Evolutionary conservation across 2,329 filamentous ascomycete species (phyloP).

Genomic region (Colletotrichum eleusines): DNA sequence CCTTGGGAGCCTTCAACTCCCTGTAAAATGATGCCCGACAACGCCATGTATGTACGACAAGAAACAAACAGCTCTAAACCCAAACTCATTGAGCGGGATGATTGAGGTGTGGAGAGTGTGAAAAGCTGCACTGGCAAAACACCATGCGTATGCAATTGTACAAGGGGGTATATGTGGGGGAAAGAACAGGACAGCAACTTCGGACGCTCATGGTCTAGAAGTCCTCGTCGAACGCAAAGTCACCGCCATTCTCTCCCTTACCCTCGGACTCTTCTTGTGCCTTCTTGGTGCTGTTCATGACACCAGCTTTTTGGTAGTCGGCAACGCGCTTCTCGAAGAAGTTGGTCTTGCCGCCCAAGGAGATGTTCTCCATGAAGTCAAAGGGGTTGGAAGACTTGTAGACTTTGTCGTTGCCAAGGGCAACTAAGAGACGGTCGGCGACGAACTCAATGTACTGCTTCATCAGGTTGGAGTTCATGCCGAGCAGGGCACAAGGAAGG

Average conservation of each 20-base stretch:
- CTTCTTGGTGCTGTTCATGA: constrained; percentile 93
- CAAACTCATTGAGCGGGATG: constrained; percentile 20
- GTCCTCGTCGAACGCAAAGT: constrained; percentile 96
- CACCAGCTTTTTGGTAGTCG: constrained; percentile 99
- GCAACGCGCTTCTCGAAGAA: constrained; percentile 99
- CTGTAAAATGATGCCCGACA: constrained; percentile 28
- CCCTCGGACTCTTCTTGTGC: constrained; percentile 63
- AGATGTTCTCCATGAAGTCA: constrained; percentile 99
- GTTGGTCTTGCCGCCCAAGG: constrained; percentile 98
- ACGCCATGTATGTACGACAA: constrained; percentile 37
- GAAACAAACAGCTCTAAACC: constrained; percentile 20
- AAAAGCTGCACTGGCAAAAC: constrained; percentile 46
- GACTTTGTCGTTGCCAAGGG: constrained; percentile 93
- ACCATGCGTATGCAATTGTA: constrained; percentile 42
- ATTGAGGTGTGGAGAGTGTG: constrained; percentile 36
- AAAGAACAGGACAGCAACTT: constrained; percentile 40
- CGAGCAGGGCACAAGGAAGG: constrained; percentile 90
- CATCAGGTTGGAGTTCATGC: constrained; percentile 98
- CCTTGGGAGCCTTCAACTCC: constrained; percentile 36
- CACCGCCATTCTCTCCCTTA: constrained; percentile 73
- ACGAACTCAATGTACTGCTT: constrained; percentile 99
- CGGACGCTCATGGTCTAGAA: constrained; percentile 72
- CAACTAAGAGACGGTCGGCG: constrained; percentile 91
- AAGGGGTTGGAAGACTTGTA: constrained; percentile 97
- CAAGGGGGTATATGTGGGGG: constrained; percentile 42